Base-by-base conservation (phyloP, 306 rosid species). In the Corylus avellana region DNA sequence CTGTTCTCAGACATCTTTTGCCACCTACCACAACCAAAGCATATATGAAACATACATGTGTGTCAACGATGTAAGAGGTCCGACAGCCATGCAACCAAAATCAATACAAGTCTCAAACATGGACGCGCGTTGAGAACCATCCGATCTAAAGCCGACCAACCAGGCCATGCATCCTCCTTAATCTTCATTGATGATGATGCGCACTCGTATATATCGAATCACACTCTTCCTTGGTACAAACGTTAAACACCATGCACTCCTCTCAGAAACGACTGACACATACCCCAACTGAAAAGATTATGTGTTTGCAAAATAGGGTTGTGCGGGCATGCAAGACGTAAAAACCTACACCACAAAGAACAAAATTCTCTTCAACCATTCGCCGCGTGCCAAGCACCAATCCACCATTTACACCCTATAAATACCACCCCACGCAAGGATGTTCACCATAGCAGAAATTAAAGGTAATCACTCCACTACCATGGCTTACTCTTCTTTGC, bases 401-500 rank as follows among this genome's bases (percentile, higher is more conserved):
- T 70, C 20, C 11, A 35, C 35, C 20, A 8, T 5, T 61, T 48
- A 22, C 32, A 22, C 12, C 2, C 72, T 64, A 79, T 73, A 79
- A 79, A 79, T 79, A 39, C 77, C 76, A 14, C 18, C 77, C 32
- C 8, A 25, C 70, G 53, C 57, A 16, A 17, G 51, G 46, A 18
- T 46, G 35, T 4, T 17, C 32, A 54, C 35, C 37, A 53, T 17
- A 42, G 7, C 51, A 3, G 49, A 42, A 22, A 22, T 22, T 22
- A 22, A 10, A 49, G 27, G 12, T 20, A 4, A 18, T 37, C 22
- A 10, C 4, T 66, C 80, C 37, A 62, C 37, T 0, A 83, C 37
- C 0, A 83, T 78, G 83, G 71, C 76, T 59, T 74, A 47, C 64
- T 44, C 76, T 57, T 84, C 46, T 54, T 68, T 54, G 62, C 57